These are phyloP conservation scores for Candida easanensis DNA, from an alignment of 805 yeast species.

Conservation along the genomic window DNA sequence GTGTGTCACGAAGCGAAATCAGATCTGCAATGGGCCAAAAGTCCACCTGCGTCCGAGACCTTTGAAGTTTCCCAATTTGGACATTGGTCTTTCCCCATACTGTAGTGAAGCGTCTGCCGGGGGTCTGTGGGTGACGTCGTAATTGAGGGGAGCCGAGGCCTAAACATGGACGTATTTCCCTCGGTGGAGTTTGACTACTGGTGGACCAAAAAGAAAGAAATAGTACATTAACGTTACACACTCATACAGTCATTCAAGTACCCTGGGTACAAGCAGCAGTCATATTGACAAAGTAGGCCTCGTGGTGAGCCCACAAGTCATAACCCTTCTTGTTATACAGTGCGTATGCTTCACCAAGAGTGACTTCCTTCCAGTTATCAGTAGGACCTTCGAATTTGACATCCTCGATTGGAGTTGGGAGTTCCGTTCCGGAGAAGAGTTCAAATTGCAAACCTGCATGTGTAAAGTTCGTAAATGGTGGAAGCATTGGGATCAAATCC, in stretches of 20 bases:
- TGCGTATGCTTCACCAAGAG: constrained; percentile 1
- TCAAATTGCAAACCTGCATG: constrained; percentile 33
- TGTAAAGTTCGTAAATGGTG: constrained; percentile 41
- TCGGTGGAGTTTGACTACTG: background rate
- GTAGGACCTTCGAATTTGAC: constrained; percentile 13
- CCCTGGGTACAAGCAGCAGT: background rate
- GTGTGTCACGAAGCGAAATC: too few relatives aligned
- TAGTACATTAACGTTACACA: background rate
- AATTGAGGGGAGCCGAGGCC: too few relatives aligned
- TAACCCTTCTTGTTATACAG: background rate
- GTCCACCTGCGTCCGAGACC: too few relatives aligned
- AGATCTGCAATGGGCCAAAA: too few relatives aligned
- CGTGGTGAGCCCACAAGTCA: constrained; percentile 9
- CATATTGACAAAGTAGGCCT: constrained; percentile 8
- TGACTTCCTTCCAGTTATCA: constrained; percentile 8
- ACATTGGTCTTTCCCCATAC: too few relatives aligned
- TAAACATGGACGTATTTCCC: too few relatives aligned
- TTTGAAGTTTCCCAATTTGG: too few relatives aligned
- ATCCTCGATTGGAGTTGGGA: constrained; percentile 30
- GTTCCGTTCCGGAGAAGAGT: constrained; percentile 30
- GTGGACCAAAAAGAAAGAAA: too few relatives aligned
- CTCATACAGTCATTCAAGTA: background rate
- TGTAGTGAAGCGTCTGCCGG: too few relatives aligned
- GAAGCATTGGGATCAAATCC: constrained; percentile 59
- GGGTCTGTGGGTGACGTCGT: too few relatives aligned